Percentiles rank a stretch among this genome's conserved stretches.
phyloP scores from a whole-genome alignment of 2,329 filamentous ascomycete species.

The Alternaria metachromatica region DNA sequence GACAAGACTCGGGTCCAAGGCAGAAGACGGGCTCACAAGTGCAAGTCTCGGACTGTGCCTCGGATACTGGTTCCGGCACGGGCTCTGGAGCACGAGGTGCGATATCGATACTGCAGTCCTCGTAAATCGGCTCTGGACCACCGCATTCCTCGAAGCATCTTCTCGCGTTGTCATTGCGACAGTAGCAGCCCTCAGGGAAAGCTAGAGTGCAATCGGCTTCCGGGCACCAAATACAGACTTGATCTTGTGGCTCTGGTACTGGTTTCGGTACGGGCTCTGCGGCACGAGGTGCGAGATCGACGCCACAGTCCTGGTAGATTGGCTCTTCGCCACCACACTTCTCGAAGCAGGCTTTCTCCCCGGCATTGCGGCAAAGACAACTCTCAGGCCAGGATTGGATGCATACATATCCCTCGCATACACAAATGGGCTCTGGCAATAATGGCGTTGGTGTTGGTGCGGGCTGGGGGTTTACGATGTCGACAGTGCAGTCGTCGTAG shows the following conservation, averaged over 20 bases:
- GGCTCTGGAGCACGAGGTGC: background rate
- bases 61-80: background rate
- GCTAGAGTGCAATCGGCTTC: constrained; percentile 22
- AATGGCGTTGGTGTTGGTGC: background rate
- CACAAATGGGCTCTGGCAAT: constrained; percentile 10
- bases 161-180: constrained; percentile 25
- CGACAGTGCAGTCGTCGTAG: background rate
- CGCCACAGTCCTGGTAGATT: background rate
- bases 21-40: no score
- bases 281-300: background rate
- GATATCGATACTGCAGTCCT: background rate
- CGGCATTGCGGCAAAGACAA: background rate
- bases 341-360: background rate
- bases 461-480: background rate
- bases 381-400: background rate
- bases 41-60: background rate
- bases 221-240: constrained; percentile 25
- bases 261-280: background rate
- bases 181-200: constrained; percentile 38
- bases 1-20: constrained; percentile 37
- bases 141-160: constrained; percentile 39
- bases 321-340: background rate
- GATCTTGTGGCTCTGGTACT: background rate
- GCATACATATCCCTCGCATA: constrained; percentile 25
- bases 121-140: background rate